Base-by-base conservation (phyloP, 495 filamentous ascomycete genomes). In the Talaromyces stipitatus region DNA sequence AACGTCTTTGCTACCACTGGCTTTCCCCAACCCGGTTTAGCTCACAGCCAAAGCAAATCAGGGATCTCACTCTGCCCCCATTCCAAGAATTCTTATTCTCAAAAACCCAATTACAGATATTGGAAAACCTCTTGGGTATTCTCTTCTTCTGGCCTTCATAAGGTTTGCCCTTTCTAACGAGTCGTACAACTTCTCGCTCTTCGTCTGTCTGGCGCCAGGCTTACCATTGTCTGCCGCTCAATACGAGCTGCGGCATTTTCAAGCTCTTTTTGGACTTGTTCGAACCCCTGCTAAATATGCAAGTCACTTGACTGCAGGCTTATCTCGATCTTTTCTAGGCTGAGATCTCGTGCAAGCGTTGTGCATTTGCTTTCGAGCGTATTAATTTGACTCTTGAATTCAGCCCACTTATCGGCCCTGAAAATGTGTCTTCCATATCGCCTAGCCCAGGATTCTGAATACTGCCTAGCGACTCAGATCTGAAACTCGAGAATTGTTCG, bases 11-110 rank as follows among this genome's bases (percentile, higher is more conserved):
- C 64, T 27, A 81, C 55, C 6, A 80, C 79, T 3, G 80, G 80
- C 60, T 82, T 84, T 6, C 81, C 80, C 60, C 78, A 82, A 5
- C 80, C 79, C 5, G 80, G 79, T 51, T 81, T 72, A 24, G 80
- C 79, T 11, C 79, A 78, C 9, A 82, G 70, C 71, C 75, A 78
- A 5, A 84, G 69, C 3, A 73, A 52, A 12, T 53, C 46, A 1
- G 67, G 64, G 2, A 10, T 18, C 18, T 54, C 0, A 14, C 28
- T 61, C n/a, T 43, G 12, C 28, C 43, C 22, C 63, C 68, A 69
- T 18, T 52, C 22, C 14, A 28, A 11, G 28, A 59, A 69, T 11
- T 32, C 0, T 60, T 9, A 46, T 73, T 61, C 0, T 60, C 20
- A 1, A 68, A 41, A 28, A 73, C 65, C 70, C 70, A 74, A 28